phyloP scores from a whole-genome alignment of 371 early-diverging fungal genomes.

The Syncephalastrum racemosum region DNA sequence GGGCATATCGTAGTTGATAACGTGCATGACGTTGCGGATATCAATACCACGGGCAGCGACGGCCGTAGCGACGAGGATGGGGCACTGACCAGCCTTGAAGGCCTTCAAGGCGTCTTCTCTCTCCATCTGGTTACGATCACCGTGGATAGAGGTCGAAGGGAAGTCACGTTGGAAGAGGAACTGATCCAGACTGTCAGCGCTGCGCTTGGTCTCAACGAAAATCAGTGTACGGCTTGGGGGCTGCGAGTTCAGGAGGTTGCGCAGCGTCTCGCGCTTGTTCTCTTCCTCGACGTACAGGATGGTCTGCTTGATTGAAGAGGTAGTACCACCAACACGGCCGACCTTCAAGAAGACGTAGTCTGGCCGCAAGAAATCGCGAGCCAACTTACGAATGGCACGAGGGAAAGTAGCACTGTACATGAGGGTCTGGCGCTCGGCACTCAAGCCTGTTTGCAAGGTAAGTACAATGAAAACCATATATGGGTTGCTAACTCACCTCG shows the following conservation, averaged over 20 bases:
- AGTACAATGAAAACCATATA: not conserved
- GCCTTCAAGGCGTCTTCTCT: slow-evolving; percentile 76
- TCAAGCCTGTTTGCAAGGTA: slow-evolving; percentile 17
- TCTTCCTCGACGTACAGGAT: slow-evolving; percentile 48
- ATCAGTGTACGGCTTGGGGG: slow-evolving; percentile 69
- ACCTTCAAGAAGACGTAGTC: slow-evolving; percentile 25
- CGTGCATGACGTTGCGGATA: slow-evolving; percentile 79
- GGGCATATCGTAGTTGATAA: slow-evolving; percentile 85
- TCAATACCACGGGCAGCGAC: slow-evolving; percentile 94
- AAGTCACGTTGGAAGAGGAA: slow-evolving; percentile 64
- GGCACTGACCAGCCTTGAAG: slow-evolving; percentile 75
- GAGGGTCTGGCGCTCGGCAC: slow-evolving; percentile 73
- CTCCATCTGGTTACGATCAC: slow-evolving; percentile 78
- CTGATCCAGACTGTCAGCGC: slow-evolving; percentile 75
- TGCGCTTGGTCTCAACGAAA: slow-evolving; percentile 82
- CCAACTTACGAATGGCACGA: slow-evolving; percentile 82
- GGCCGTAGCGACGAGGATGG: slow-evolving; percentile 90
- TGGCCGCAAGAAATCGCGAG: slow-evolving; percentile 83
- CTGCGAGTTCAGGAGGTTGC: slow-evolving; percentile 27
- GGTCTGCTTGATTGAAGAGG: slow-evolving; percentile 39
- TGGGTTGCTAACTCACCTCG: slow-evolving; percentile 39
- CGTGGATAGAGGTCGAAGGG: slow-evolving; percentile 73
- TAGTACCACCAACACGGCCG: slow-evolving; percentile 47
- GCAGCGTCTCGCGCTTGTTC: slow-evolving; percentile 42
- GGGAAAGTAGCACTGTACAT: slow-evolving; percentile 99